A percentile compares a stretch with the other conserved stretches of the same genome.
phyloP scores from a whole-genome alignment of 2,329 filamentous ascomycete species.

The Phaeomoniella chlamydospora region DNA sequence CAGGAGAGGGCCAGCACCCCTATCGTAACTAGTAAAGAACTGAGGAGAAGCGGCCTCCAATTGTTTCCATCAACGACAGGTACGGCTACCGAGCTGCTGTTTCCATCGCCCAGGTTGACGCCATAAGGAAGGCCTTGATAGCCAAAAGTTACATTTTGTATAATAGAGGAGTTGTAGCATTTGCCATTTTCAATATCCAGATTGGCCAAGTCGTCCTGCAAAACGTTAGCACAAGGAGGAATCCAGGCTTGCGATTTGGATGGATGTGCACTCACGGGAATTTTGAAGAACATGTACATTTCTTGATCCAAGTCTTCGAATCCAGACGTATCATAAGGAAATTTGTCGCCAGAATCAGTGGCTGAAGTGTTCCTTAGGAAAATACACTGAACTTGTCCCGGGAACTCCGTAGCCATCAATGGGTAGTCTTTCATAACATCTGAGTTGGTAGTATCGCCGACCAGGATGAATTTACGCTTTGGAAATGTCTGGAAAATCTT shows the following conservation, averaged over 20 bases:
- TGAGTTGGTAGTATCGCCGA: conserved; percentile 63
- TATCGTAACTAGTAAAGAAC: not conserved
- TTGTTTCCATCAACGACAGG: not conserved
- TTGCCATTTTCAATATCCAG: conserved; percentile 54
- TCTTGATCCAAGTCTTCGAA: conserved; percentile 53
- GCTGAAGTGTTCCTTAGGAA: conserved; percentile 59
- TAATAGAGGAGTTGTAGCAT: conserved; percentile 50
- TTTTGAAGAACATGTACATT: conserved; percentile 67
- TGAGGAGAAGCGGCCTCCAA: not conserved
- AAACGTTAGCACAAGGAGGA: not conserved
- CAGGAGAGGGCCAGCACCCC: not conserved
- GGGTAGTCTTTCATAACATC: conserved; percentile 56
- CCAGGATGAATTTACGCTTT: conserved; percentile 57
- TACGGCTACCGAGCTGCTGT: not conserved
- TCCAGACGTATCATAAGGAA: conserved; percentile 61
- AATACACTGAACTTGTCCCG: conserved; percentile 62
- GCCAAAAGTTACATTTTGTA: conserved; percentile 58
- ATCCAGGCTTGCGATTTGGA: not conserved
- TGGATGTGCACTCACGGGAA: conserved; percentile 26
- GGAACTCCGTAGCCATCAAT: conserved; percentile 48
- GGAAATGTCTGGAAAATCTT: conserved; percentile 66
- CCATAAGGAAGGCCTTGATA: conserved; percentile 43
- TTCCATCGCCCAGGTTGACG: conserved; percentile 5
- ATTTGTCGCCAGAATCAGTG: conserved; percentile 51
- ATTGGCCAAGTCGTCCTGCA: conserved; percentile 45